Base-by-base conservation (phyloP, 495 filamentous ascomycete genomes). In the Tuber umbilicatum region DNA sequence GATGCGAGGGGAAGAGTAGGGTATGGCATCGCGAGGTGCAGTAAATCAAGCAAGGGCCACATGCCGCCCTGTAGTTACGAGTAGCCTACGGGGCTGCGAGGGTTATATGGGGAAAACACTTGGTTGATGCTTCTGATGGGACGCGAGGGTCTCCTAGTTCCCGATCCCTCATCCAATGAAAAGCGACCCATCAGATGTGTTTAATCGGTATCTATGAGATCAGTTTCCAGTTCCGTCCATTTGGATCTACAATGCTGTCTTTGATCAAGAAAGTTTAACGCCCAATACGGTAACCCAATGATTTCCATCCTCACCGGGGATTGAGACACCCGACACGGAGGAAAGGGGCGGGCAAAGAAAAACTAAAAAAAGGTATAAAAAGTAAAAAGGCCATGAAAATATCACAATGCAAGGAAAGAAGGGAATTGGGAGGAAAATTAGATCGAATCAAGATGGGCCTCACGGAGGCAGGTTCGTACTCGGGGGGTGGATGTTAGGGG, bases 41-140 rank as follows among this genome's bases (percentile, higher is more conserved):
- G n/a, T n/a, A n/a, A 9, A 55, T 55, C 50, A 55, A 55, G 50
- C 50, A 55, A 55, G 50, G 50, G 50, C 50, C 50, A 55, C 50
- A 55, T 27, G 50, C 2, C 50, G 9, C n/a, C 50, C 50, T 12
- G 50, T 9, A 27, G 50, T 27, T 55, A 55, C 6, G 50, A 27
- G 50, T n/a, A 55, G 50, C 2, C 16, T 14, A 55, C 6, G 2
- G 14, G 50, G 27, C 27, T 55, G 7, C 6, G 12, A 55, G 5
- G 23, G 21, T 1, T 47, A 47, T 27, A 27, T n/a, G 50, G 12
- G n/a, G 50, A 55, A 55, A 55, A 55, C 14, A 12, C 7, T 55
- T 55, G 23, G 3, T 27, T 23, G 19, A 27, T 27, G n/a, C 7
- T 55, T 27, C 1, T 27, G 50, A n/a, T 27, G 50, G 50, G 50